Percentiles rank a stretch among this genome's conserved stretches.
Conservation (phyloP, 2,329 filamentous ascomycete species). For the Venturia effusa region DNA sequence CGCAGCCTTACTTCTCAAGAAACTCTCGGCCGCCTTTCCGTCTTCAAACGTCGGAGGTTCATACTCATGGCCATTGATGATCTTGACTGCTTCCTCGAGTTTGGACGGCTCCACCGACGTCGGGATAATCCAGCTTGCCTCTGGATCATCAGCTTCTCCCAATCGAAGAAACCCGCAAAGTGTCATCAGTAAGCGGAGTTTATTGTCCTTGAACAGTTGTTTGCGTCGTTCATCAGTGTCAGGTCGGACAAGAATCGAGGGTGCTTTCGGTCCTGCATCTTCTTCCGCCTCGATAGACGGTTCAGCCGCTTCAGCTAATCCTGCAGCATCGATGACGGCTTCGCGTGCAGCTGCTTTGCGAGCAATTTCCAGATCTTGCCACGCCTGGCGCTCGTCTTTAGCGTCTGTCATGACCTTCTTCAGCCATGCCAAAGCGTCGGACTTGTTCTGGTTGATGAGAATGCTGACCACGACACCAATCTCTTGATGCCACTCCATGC, state of each 20-base stretch:
- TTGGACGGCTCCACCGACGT: slow-evolving; percentile 40
- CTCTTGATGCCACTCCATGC: slow-evolving; percentile 53
- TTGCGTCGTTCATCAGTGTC: slow-evolving; percentile 51
- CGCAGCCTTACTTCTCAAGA: slow-evolving; percentile 62
- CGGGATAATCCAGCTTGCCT: slow-evolving; percentile 71
- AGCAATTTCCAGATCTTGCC: slow-evolving; percentile 62
- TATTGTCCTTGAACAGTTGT: slow-evolving; percentile 81
- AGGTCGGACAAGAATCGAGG: slow-evolving; percentile 39
- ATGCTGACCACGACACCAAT: slow-evolving; percentile 71
- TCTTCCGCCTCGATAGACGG: slow-evolving; percentile 1
- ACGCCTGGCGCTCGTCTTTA: slow-evolving; percentile 61
- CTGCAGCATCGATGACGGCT: background rate
- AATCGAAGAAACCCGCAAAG: slow-evolving; percentile 59
- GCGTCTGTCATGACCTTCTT: slow-evolving; percentile 60
- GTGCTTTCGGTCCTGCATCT: slow-evolving; percentile 26
- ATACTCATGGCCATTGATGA: slow-evolving; percentile 69
- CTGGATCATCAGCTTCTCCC: slow-evolving; percentile 58
- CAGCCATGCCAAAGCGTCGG: slow-evolving; percentile 70
- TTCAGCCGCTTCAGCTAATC: background rate
- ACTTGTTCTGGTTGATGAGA: slow-evolving; percentile 68
- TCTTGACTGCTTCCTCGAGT: slow-evolving; percentile 57
- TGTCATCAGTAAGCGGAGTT: slow-evolving; percentile 74
- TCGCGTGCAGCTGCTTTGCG: slow-evolving; percentile 32
- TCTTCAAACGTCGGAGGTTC: slow-evolving; percentile 69
- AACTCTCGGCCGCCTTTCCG: slow-evolving; percentile 60